Evolutionary conservation across 2,329 filamentous ascomycete genomes (phyloP), one percentile per base, ranked within the genome.

Genomic region (Hypoxylon sp.): DNA sequence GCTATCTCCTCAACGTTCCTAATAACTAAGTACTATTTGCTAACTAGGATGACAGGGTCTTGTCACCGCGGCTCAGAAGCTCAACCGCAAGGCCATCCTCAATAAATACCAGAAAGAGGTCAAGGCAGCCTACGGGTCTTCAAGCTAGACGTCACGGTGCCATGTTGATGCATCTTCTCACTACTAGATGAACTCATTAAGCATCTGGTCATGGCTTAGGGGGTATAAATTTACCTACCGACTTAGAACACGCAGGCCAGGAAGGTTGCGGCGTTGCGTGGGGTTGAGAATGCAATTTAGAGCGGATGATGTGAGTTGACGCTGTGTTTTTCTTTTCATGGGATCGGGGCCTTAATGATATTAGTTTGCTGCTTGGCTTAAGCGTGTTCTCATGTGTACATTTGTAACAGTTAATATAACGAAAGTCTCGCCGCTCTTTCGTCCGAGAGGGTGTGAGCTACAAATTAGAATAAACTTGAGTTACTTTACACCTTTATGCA

Each of bases 31-130:
- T 34, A 50, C 60, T 9, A 19, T 7, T 48, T 43, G 52, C 80
- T 80, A 76, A 80, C 71, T 67, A 32, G 5, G 43, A 36, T 53
- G 60, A 59, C 71, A 91, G 90, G 84, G 85, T 62, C 83, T 89
- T 62, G 86, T 90, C 60, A 92, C 90, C 51, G 89, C 90, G 10
- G 90, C 90, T 2, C 90, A 92, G 79, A 93, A 93, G 76, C 83
- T 93, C 53, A 91, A 92, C 81, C 86, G 90, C 73, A 91, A 87
- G 81, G 87, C 85, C 74, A 91, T 93, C 65, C 79, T 90, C 55
- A 79, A 84, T 43, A 87, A 85, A 73, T 91, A 87, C 81, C 80
- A 87, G 79, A 84, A 85, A 69, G 85, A 91, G 62, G 86, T 93
- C 41, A 82, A 86, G 71, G 82, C 82, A 73, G 89, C 89, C 1